Evolutionary conservation across 2,329 filamentous ascomycete species (phyloP).

Genomic region (Oidium heveae): DNA sequence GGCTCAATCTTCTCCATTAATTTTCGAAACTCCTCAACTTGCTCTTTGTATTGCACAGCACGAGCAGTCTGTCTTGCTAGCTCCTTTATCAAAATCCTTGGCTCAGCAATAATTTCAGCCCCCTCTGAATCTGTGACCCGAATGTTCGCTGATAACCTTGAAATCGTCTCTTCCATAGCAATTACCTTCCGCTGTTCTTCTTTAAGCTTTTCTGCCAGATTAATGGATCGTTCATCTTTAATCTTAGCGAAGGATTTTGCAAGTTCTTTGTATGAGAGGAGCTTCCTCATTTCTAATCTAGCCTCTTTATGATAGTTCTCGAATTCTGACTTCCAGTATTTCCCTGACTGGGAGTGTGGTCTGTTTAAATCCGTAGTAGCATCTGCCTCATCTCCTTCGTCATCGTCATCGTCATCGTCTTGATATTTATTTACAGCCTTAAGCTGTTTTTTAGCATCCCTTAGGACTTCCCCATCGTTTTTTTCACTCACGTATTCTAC

Average conservation of each 20-base stretch:
- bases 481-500: background rate
- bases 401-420: conserved; percentile 1
- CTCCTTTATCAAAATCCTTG: conserved; percentile 24
- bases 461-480: background rate
- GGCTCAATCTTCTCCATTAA: conserved; percentile 17
- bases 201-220: conserved; percentile 37
- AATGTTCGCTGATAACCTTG: conserved; percentile 33
- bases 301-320: conserved; percentile 49
- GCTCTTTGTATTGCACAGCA: conserved; percentile 29
- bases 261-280: conserved; percentile 56
- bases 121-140: conserved; percentile 15
- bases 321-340: conserved; percentile 60
- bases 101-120: conserved; percentile 18
- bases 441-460: background rate
- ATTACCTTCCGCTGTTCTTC: conserved; percentile 41
- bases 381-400: conserved; percentile 24
- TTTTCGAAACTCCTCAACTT: conserved; percentile 32
- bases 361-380: conserved; percentile 46
- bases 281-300: conserved; percentile 47
- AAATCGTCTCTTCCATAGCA: conserved; percentile 35
- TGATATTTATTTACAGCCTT: background rate
- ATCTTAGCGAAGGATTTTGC: conserved; percentile 56
- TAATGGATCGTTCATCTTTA: conserved; percentile 47
- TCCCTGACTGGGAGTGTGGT: conserved; percentile 48
- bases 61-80: conserved; percentile 31